A percentile compares a stretch with the other conserved stretches of the same genome.
These are phyloP conservation scores for Teratosphaeria zuluensis DNA, from an alignment of 2,329 filamentous ascomycete species.

Conservation along the genomic window DNA sequence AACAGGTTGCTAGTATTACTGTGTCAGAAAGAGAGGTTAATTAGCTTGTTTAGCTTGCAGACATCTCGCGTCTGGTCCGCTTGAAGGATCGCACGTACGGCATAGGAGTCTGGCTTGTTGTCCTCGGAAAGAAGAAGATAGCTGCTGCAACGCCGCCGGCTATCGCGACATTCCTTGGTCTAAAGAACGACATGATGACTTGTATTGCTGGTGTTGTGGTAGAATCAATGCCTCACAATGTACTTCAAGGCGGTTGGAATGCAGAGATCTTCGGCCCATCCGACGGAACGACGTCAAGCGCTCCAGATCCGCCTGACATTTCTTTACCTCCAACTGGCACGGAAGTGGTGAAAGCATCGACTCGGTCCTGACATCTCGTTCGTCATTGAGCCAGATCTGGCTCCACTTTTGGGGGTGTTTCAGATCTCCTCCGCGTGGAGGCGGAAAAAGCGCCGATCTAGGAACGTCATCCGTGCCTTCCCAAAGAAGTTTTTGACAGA, in stretches of 20 bases:
- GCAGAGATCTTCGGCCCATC: background rate
- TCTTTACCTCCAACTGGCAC: background rate
- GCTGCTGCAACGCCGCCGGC: slow-evolving; percentile 16
- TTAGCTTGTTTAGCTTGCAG: background rate
- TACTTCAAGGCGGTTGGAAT: background rate
- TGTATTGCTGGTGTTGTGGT: background rate
- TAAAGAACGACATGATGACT: slow-evolving; percentile 17
- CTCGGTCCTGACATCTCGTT: background rate
- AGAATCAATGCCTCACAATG: background rate
- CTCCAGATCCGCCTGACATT: background rate
- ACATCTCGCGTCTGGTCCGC: background rate
- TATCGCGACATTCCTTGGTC: slow-evolving; percentile 23
- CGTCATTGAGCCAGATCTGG: background rate
- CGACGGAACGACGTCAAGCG: background rate
- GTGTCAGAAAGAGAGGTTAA: slow-evolving; percentile 1
- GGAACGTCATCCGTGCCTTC: background rate
- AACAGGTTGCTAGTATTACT: slow-evolving; percentile 16
- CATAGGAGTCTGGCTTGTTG: slow-evolving; percentile 3
- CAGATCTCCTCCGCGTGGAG: background rate
- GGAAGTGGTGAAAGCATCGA: background rate
- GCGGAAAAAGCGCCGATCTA: background rate
- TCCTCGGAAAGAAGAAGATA: slow-evolving; percentile 16
- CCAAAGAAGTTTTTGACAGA: background rate
- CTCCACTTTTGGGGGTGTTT: background rate
- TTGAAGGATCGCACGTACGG: background rate